A percentile compares a stretch with the other conserved stretches of the same genome.
phyloP scores from a whole-genome alignment of 805 yeast genomes.

The Candida ulmi region DNA sequence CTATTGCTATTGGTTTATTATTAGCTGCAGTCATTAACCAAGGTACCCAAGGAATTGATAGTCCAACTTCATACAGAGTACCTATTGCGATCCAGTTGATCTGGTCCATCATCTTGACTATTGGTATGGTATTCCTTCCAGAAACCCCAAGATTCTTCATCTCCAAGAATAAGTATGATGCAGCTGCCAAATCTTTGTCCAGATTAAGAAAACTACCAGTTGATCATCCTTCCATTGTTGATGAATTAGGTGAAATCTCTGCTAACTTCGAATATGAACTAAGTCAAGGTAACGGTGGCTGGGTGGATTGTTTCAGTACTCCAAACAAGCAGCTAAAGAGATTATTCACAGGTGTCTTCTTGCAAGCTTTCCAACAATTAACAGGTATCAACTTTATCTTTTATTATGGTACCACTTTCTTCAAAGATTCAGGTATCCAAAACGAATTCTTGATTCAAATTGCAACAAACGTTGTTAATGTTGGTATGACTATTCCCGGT shows the following conservation, averaged over 20 bases:
- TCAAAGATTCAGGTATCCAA: constrained; percentile 43
- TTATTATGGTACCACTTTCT: constrained; percentile 64
- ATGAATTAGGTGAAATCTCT: constrained; percentile 41
- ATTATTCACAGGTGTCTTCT: constrained; percentile 36
- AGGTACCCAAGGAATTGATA: constrained; percentile 50
- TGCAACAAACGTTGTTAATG: constrained; percentile 40
- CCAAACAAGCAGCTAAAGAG: constrained; percentile 36
- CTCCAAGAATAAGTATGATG: constrained; percentile 47
- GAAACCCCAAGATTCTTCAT: constrained; percentile 74
- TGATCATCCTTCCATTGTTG: constrained; percentile 38
- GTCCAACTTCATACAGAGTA: constrained; percentile 63
- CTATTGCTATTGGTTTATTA: constrained; percentile 65
- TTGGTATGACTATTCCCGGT: constrained; percentile 49
- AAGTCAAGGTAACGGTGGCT: constrained; percentile 23
- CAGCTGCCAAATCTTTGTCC: constrained; percentile 51
- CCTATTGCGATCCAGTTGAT: constrained; percentile 70
- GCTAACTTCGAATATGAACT: constrained; percentile 43
- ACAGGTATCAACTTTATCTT: constrained; percentile 70
- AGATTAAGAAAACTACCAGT: constrained; percentile 45
- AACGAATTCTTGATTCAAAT: constrained; percentile 41
- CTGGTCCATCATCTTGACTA: constrained; percentile 58
- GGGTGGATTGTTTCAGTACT: constrained; percentile 30
- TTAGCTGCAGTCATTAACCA: constrained; percentile 69
- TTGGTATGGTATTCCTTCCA: constrained; percentile 64
- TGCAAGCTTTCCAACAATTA: constrained; percentile 55